Percentiles rank a stretch among this genome's conserved stretches.
These are phyloP conservation scores for Candida stauntonica DNA, from an alignment of 805 yeast genomes.

Conservation along the genomic window DNA sequence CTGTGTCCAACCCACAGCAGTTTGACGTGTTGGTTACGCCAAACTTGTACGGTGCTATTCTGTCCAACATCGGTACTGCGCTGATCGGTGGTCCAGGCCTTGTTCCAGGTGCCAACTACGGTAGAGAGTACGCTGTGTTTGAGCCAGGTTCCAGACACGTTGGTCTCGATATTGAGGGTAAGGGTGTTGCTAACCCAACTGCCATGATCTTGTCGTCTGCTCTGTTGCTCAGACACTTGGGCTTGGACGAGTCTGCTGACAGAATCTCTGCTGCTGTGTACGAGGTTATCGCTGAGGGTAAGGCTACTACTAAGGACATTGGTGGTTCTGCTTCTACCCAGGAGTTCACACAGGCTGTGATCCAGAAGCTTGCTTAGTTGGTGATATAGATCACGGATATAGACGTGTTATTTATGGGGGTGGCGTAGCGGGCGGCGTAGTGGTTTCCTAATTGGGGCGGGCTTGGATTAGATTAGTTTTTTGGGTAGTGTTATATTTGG, in stretches of 20 bases:
- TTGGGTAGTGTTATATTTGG: no score
- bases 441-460: neutral
- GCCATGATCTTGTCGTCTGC: slow-evolving; percentile 92
- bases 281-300: slow-evolving; percentile 85
- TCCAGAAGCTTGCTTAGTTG: slow-evolving; percentile 33
- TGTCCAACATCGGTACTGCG: slow-evolving; percentile 98
- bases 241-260: slow-evolving; percentile 79
- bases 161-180: slow-evolving; percentile 93
- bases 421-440: neutral
- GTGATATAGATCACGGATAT: neutral
- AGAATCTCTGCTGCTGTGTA: slow-evolving; percentile 86
- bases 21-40: slow-evolving; percentile 98
- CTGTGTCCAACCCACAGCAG: slow-evolving; percentile 96
- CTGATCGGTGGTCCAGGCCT: slow-evolving; percentile 96
- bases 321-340: slow-evolving; percentile 89
- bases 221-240: slow-evolving; percentile 93
- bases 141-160: slow-evolving; percentile 99
- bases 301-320: slow-evolving; percentile 79
- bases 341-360: slow-evolving; percentile 90
- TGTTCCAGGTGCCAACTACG: slow-evolving; percentile 97
- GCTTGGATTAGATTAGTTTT: neutral
- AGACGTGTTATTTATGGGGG: neutral
- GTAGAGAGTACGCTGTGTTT: slow-evolving; percentile 95
- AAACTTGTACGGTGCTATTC: slow-evolving; percentile 94
- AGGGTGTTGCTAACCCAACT: slow-evolving; percentile 95